A percentile compares a stretch with the other conserved stretches of the same genome.
These are phyloP conservation scores for Zea luxurians DNA, from an alignment of 176 grass and related monocot species.

Conservation along the genomic window DNA sequence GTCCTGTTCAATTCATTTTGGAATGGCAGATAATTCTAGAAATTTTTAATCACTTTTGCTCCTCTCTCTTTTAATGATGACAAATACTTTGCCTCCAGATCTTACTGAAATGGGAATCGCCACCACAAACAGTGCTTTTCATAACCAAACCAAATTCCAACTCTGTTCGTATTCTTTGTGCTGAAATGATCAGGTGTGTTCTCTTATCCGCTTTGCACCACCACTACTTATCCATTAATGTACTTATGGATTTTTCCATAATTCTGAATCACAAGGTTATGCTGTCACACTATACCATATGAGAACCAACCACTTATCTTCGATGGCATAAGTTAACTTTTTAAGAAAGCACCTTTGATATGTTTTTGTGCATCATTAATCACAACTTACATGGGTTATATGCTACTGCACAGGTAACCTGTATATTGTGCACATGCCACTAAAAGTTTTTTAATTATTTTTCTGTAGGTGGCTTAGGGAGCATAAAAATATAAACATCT, in stretches of 20 bases:
- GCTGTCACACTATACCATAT: background rate
- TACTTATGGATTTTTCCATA: background rate
- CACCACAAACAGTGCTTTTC: constrained; percentile 84
- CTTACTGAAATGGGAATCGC: constrained; percentile 95
- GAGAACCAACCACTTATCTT: background rate
- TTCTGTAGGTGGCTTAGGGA: constrained; percentile 87
- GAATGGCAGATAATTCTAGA: constrained; percentile 1
- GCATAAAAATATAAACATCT: constrained; percentile 74
- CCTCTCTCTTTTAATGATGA: constrained; percentile 28
- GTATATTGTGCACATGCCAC: background rate
- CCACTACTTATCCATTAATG: background rate
- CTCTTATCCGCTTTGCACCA: constrained; percentile 7
- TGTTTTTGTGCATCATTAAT: constrained; percentile 10
- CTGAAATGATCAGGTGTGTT: constrained; percentile 87
- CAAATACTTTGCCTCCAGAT: constrained; percentile 63
- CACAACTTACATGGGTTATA: constrained; percentile 18
- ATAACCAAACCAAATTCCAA: constrained; percentile 96
- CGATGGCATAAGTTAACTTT: background rate
- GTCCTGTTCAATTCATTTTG: constrained; percentile 17
- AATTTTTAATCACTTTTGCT: constrained; percentile 34
- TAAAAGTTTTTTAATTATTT: constrained; percentile 21
- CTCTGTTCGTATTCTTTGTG: constrained; percentile 60
- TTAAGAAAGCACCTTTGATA: constrained; percentile 1
- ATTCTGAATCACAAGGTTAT: too few species aligned
- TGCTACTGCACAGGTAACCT: background rate